Evolutionary conservation across 2,329 filamentous ascomycete genomes (phyloP).

Genomic region (Aspergillus uvarum): DNA sequence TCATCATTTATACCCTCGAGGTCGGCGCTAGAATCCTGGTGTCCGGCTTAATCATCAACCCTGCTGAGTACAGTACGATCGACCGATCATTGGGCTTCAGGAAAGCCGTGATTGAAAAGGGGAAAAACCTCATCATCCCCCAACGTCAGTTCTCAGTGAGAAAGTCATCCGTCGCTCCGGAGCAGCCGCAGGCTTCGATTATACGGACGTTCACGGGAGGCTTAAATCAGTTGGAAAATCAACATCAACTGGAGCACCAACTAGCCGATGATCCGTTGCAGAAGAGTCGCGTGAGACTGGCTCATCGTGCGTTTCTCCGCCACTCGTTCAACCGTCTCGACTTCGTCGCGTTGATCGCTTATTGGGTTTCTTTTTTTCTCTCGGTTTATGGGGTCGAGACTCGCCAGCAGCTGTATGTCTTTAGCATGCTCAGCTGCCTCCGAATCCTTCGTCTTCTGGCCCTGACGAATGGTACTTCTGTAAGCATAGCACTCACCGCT

Average conservation of each 20-base stretch:
- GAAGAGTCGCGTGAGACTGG: constrained; percentile 79
- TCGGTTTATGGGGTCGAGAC: constrained; percentile 68
- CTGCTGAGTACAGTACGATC: constrained; percentile 86
- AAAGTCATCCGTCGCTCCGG: constrained; percentile 47
- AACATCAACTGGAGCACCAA: constrained; percentile 61
- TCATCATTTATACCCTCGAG: constrained; percentile 87
- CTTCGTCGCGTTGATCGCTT: constrained; percentile 90
- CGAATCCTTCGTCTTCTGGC: constrained; percentile 88
- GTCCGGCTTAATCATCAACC: constrained; percentile 89
- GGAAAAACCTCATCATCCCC: constrained; percentile 76
- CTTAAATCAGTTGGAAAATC: constrained; percentile 66
- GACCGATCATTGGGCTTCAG: constrained; percentile 73
- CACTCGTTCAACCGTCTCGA: constrained; percentile 96
- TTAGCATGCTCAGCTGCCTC: constrained; percentile 94
- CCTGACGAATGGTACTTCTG: constrained; percentile 88
- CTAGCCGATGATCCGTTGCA: constrained; percentile 65
- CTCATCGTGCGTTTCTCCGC: constrained; percentile 85
- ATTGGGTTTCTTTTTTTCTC: constrained; percentile 85
- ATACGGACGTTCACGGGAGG: constrained; percentile 75
- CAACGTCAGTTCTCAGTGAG: constrained; percentile 69
- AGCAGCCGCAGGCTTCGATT: constrained; percentile 54
- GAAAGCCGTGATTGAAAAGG: constrained; percentile 72
- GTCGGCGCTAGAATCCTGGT: constrained; percentile 81
- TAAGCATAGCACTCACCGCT: constrained; percentile 47
- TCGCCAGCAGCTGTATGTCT: constrained; percentile 74